Percentiles rank a stretch among this genome's conserved stretches.
Evolutionary conservation across 1,284 basidiomycete species (phyloP).

Genomic region (Athelia psychrophila): DNA sequence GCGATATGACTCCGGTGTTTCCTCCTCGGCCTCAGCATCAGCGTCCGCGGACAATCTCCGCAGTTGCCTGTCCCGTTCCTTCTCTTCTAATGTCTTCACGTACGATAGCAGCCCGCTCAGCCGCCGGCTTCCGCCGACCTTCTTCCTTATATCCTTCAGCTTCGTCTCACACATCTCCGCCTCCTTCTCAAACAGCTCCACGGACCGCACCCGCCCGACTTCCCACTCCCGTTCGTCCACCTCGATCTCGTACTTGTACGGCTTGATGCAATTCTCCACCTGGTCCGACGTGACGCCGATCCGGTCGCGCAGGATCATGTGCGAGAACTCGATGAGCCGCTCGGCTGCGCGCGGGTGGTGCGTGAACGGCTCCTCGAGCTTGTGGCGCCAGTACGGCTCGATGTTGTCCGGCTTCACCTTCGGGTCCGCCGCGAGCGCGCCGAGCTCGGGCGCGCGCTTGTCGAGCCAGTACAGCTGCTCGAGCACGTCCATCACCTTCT

Average conservation of each 20-base stretch:
- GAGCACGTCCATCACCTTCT: slow-evolving; percentile 95
- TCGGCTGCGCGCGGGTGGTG: slow-evolving; percentile 88
- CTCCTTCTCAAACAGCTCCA: slow-evolving; percentile 84
- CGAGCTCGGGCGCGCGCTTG: slow-evolving; percentile 77
- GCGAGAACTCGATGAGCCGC: slow-evolving; percentile 88
- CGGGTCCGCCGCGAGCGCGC: slow-evolving; percentile 67
- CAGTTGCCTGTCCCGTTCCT: slow-evolving; percentile 67
- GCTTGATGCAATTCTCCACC: slow-evolving; percentile 99
- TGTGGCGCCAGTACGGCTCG: slow-evolving; percentile 94
- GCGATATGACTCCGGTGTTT: slow-evolving; percentile 68
- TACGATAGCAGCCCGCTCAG: slow-evolving; percentile 80
- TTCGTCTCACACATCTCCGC: slow-evolving; percentile 83
- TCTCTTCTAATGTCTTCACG: slow-evolving; percentile 82
- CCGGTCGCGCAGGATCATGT: slow-evolving; percentile 88
- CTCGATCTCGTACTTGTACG: slow-evolving; percentile 96
- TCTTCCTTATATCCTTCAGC: slow-evolving; percentile 80
- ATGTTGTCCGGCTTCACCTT: slow-evolving; percentile 75
- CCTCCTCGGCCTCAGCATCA: slow-evolving; percentile 39
- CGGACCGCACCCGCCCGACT: slow-evolving; percentile 69
- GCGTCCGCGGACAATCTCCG: slow-evolving; percentile 37
- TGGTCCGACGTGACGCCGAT: slow-evolving; percentile 94
- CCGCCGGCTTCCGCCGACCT: slow-evolving; percentile 83
- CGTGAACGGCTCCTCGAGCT: slow-evolving; percentile 94
- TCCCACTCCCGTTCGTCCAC: slow-evolving; percentile 93
- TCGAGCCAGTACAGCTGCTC: slow-evolving; percentile 98